These are phyloP conservation scores for Phoma sp. DNA, from an alignment of 2,329 filamentous ascomycete species.

Conservation along the genomic window DNA sequence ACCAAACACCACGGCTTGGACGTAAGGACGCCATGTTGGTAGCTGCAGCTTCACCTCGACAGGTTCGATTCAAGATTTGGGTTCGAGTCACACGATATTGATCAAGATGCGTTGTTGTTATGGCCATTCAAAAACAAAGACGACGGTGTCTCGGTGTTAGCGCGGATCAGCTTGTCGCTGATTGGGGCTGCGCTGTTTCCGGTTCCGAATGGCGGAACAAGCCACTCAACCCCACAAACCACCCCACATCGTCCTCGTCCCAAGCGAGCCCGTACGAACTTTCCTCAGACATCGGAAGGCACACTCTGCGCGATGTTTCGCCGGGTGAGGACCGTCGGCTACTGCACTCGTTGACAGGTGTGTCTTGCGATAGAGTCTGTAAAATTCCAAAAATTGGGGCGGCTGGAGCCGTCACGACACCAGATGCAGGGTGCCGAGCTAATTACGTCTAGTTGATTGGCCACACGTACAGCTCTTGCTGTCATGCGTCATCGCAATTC, in stretches of 20 bases:
- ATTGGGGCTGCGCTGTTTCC: not conserved
- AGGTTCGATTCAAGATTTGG: not conserved
- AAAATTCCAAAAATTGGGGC: constrained; percentile 1
- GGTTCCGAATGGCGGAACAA: constrained; percentile 2
- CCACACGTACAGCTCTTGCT: not conserved
- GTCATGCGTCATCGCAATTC: constrained; percentile 21
- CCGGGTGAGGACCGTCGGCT: constrained; percentile 21
- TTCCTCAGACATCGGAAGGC: constrained; percentile 8
- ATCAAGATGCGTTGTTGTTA: constrained; percentile 1
- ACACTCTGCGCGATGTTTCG: constrained; percentile 5
- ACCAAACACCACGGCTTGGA: not conserved
- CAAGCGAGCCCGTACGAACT: not conserved
- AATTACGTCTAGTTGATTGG: constrained; percentile 7
- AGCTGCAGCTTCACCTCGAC: not conserved
- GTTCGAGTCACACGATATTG: not conserved
- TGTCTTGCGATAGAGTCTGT: not conserved
- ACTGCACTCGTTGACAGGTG: constrained; percentile 7
- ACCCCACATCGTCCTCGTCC: constrained; percentile 12
- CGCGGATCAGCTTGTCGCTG: constrained; percentile 2
- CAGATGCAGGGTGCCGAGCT: constrained; percentile 12
- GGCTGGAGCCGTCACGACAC: constrained; percentile 2
- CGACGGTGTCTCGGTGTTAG: constrained; percentile 3
- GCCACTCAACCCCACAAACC: constrained; percentile 11
- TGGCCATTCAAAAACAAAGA: not conserved
- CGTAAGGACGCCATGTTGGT: not conserved